phyloP scores from a whole-genome alignment of 805 yeast species.

The Yarrowia divulgata region DNA sequence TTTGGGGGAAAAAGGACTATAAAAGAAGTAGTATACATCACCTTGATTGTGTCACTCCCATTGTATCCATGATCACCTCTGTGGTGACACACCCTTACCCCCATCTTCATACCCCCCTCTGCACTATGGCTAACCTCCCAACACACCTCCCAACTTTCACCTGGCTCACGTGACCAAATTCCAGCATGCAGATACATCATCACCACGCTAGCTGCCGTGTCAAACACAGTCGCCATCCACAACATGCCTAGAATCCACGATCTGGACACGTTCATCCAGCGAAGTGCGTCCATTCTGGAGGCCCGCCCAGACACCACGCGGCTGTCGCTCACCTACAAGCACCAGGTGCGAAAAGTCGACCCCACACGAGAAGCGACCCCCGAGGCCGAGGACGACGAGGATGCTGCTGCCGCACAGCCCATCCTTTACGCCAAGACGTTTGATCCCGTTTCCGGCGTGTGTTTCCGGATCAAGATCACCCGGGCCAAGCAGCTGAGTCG shows the following conservation, averaged over 20 bases:
- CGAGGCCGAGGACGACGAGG: conserved; percentile 23
- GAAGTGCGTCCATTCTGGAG: conserved; percentile 53
- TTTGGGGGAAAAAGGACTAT: no score
- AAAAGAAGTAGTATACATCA: no score
- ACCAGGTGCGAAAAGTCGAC: conserved; percentile 39
- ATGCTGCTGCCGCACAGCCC: conserved; percentile 47
- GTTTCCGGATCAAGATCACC: conserved; percentile 63
- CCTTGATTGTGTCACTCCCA: no score
- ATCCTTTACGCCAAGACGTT: conserved; percentile 63
- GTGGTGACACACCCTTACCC: no score
- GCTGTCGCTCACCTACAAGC: conserved; percentile 51
- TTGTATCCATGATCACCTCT: no score
- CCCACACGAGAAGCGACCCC: background rate
- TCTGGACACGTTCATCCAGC: conserved; percentile 54
- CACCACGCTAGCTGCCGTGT: background rate
- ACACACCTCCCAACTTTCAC: background rate
- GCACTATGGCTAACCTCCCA: background rate
- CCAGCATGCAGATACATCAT: conserved; percentile 21
- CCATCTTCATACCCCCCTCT: no score
- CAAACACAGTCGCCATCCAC: background rate
- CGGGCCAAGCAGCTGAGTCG: conserved; percentile 78
- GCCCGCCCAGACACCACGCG: conserved; percentile 53
- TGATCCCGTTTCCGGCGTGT: conserved; percentile 69
- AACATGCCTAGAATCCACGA: conserved; percentile 38
- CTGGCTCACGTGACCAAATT: conserved; percentile 1